Base-by-base conservation (phyloP, 352 stramenopile species). In the Pythium dissimile region DNA sequence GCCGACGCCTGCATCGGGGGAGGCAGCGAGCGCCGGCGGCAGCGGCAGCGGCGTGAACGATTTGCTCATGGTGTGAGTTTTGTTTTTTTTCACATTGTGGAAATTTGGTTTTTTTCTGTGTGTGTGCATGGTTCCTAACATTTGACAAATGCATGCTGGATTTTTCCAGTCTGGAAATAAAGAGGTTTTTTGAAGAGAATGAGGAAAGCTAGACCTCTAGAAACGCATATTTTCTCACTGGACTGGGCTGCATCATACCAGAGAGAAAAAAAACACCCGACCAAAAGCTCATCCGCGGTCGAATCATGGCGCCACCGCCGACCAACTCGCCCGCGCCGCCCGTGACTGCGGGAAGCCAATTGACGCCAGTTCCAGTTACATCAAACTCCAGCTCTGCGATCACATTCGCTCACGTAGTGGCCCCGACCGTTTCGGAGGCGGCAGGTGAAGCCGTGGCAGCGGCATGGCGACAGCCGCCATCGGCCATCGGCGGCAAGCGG, bases 181-280 rank as follows among this genome's bases (percentile, higher is more conserved):
- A n/a, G 50, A 57, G 50, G 50, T 57, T 39, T 62, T 55, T 62
- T 26, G 30, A 30, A n/a, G 54, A 61, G 27, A 61, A n/a, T n/a
- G n/a, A n/a, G n/a, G n/a, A n/a, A n/a, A n/a, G n/a, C n/a, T n/a
- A n/a, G n/a, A n/a, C n/a, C n/a, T n/a, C n/a, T n/a, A n/a, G 54
- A 62, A 47, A 26, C 28, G 3, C 4, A 57, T 51, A 56, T 64
- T 57, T 64, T 64, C 56, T 62, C 44, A 43, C 54, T 48, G 34
- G 35, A 62, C 37, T 55, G 54, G 55, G n/a, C 3, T 11, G 9
- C 32, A 64, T 64, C 57, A 31, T 26, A 53, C 35, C 28, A 58
- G 32, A 64, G 38, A 64, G 57, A 64, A 59, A 64, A 64, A 35
- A 3, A 20, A 16, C 5, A 0, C 32, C 21, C 18, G 1, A 21